Conservation (phyloP, 139 green algal genomes). For the Chlorella sp. region DNA sequence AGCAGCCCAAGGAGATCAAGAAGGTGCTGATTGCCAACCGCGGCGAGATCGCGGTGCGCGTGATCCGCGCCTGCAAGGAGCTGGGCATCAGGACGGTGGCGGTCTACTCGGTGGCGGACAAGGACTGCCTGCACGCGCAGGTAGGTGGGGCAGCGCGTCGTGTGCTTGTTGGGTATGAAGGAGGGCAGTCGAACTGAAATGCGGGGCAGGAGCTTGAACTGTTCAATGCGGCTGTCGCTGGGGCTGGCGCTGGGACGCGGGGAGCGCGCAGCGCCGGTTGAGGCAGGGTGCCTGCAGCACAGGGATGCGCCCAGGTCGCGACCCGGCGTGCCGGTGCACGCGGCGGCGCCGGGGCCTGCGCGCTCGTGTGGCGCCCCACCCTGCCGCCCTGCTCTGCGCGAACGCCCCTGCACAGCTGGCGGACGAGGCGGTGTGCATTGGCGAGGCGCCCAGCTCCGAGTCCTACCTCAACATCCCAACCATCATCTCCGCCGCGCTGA, state of each 20-base stretch:
- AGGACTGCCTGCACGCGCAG: constrained; percentile 86
- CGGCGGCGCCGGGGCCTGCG: no score
- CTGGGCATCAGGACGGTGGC: constrained; percentile 88
- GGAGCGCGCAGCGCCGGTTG: no score
- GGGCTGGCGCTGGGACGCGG: no score
- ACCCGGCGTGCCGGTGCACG: no score
- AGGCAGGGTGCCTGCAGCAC: no score
- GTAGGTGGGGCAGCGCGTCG: constrained; percentile 51
- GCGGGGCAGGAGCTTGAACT: not conserved
- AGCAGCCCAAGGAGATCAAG: constrained; percentile 31
- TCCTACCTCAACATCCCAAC: constrained; percentile 96
- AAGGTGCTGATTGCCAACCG: constrained; percentile 93
- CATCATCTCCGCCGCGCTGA: constrained; percentile 89
- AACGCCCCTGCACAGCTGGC: constrained; percentile 68
- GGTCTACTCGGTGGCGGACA: constrained; percentile 90
- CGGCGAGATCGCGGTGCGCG: constrained; percentile 92
- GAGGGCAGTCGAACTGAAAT: not conserved
- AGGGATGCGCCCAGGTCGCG: no score
- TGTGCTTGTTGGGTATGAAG: constrained; percentile 3
- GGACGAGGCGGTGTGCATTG: constrained; percentile 95
- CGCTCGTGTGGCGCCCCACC: no score
- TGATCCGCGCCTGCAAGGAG: constrained; percentile 94
- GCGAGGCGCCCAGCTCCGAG: constrained; percentile 78
- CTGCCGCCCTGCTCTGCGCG: not conserved
- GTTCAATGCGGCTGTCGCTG: no score